These are phyloP conservation scores for Melampsora abietis-canadensis DNA, from an alignment of 1,284 basidiomycete genomes.

Conservation along the genomic window DNA sequence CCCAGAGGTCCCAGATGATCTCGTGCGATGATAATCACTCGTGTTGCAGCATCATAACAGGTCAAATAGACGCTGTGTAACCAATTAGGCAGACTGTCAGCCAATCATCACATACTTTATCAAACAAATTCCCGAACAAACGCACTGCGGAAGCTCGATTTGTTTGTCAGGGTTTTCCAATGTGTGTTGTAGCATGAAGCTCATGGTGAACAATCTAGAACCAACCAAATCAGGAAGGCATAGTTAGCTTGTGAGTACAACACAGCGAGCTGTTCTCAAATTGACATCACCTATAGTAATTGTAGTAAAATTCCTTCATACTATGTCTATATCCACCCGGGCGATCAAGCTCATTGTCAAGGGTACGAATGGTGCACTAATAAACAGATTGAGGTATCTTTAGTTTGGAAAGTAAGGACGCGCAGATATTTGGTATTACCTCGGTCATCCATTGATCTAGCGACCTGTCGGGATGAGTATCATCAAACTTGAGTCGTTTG, in stretches of 20 bases:
- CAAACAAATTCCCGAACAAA: not conserved
- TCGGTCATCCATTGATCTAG: constrained; percentile 20
- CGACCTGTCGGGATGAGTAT: not conserved
- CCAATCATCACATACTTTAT: not conserved
- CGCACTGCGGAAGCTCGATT: constrained; percentile 46
- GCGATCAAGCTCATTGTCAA: not conserved
- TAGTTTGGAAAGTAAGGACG: not conserved
- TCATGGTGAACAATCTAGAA: constrained; percentile 64
- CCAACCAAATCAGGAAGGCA: not conserved
- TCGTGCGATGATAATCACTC: constrained; percentile 65
- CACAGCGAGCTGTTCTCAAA: not conserved
- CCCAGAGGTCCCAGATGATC: constrained; percentile 67
- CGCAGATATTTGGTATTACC: not conserved
- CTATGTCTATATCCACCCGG: constrained; percentile 4
- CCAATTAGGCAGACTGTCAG: not conserved
- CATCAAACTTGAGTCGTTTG: no score
- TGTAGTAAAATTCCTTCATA: constrained; percentile 12
- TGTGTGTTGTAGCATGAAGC: constrained; percentile 90
- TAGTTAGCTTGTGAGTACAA: not conserved
- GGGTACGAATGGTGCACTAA: not conserved
- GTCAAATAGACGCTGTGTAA: not conserved
- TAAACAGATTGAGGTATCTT: not conserved
- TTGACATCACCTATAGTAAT: constrained; percentile 4
- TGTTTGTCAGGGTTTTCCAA: constrained; percentile 60
- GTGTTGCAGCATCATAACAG: constrained; percentile 67